A percentile compares a stretch with the other conserved stretches of the same genome.
These are phyloP conservation scores for Beta vulgaris DNA, from an alignment of 148 eudicot genomes.

Conservation along the genomic window DNA sequence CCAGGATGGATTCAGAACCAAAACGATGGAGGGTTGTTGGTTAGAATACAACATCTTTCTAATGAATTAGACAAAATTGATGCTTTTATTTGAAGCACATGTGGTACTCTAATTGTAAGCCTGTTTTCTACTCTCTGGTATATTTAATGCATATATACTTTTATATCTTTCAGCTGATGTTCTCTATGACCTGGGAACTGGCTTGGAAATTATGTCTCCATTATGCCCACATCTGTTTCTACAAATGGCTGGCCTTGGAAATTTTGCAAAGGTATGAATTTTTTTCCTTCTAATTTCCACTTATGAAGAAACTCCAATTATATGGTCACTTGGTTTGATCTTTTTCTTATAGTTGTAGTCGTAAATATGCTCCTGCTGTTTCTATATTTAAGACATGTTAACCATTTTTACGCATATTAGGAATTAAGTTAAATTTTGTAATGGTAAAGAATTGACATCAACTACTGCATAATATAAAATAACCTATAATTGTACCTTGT, in stretches of 20 bases:
- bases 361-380: neutral
- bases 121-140: neutral
- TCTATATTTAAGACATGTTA: too few species aligned
- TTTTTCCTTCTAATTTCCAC: neutral
- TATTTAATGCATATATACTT: conserved; percentile 18
- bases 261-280: conserved; percentile 79
- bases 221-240: conserved; percentile 94
- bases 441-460: too few species aligned
- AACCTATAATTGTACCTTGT: too few species aligned
- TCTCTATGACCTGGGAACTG: conserved; percentile 89
- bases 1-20: conserved; percentile 98
- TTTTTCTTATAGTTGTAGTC: neutral
- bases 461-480: too few species aligned
- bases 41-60: conserved; percentile 15
- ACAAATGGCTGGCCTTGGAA: conserved; percentile 96
- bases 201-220: conserved; percentile 93
- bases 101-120: neutral
- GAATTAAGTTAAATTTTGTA: too few species aligned
- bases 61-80: neutral
- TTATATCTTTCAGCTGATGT: conserved; percentile 75
- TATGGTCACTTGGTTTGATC: neutral
- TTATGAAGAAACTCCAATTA: neutral
- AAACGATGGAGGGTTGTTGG: conserved; percentile 96
- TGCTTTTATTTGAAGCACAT: neutral
- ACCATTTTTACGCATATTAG: too few species aligned